phyloP scores from a whole-genome alignment of 2,329 filamentous ascomycete species.

The Colletotrichum trifolii region DNA sequence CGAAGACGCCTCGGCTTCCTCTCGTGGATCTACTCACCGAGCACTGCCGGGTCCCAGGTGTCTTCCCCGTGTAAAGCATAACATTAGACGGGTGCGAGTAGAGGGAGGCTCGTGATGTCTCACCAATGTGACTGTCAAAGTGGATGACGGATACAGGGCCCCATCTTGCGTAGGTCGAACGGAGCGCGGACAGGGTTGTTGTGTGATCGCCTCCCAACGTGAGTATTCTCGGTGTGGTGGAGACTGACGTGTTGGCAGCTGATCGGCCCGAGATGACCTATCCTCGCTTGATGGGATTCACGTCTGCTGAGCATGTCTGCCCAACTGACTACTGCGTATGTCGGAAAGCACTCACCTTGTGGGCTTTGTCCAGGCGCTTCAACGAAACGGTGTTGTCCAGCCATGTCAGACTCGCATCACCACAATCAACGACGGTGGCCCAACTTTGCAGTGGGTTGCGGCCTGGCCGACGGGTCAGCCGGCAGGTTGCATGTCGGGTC shows the following conservation, averaged over 20 bases:
- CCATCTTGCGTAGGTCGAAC: slow-evolving; percentile 68
- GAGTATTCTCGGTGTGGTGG: slow-evolving; percentile 62
- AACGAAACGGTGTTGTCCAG: slow-evolving; percentile 82
- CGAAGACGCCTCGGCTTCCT: not conserved
- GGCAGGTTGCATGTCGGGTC: not conserved
- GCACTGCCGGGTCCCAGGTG: slow-evolving; percentile 76
- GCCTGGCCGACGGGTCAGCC: slow-evolving; percentile 29
- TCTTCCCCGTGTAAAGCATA: slow-evolving; percentile 50
- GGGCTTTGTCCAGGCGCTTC: slow-evolving; percentile 78
- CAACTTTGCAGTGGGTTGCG: slow-evolving; percentile 36
- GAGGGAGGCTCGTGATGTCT: not conserved
- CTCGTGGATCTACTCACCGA: slow-evolving; percentile 49
- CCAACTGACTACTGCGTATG: not conserved
- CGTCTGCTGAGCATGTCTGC: not conserved
- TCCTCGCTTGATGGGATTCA: slow-evolving; percentile 7
- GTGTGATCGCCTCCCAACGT: slow-evolving; percentile 75
- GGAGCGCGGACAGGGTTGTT: slow-evolving; percentile 70
- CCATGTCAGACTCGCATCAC: slow-evolving; percentile 80
- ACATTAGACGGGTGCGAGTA: slow-evolving; percentile 37
- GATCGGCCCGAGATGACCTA: slow-evolving; percentile 46
- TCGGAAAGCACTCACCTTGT: slow-evolving; percentile 51
- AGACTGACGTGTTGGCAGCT: slow-evolving; percentile 56
- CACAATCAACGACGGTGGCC: slow-evolving; percentile 74
- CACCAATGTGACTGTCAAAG: slow-evolving; percentile 73
- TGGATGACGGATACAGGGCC: slow-evolving; percentile 72